Base-by-base conservation (phyloP, 2,329 filamentous ascomycete species). In the Neofusicoccum ribis region DNA sequence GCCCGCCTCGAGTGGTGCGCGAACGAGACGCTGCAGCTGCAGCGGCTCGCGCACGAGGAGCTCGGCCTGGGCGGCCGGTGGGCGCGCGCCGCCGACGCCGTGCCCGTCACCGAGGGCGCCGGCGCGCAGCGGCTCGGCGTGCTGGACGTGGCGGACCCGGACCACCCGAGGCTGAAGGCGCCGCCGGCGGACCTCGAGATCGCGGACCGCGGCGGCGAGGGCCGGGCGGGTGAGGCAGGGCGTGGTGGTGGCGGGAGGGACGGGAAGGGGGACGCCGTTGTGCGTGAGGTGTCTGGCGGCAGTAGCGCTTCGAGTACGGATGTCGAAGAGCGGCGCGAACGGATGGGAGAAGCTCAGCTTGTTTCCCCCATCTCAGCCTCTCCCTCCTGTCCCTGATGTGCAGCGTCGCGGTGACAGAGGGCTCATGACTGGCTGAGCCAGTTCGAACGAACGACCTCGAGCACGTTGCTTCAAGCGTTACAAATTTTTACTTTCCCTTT, bases 1-100 rank as follows among this genome's bases (percentile, higher is more conserved):
- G 63, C 67, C 46, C 44, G 62, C 5, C 56, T 68, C 12, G 67
- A 68, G 41, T 68, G 67, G 67, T 43, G 59, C 12, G 59, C 67
- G n/a, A 61, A 54, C 23, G 52, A 44, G 23, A 23, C 23, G 23
- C 23, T 23, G 23, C 23, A 23, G 23, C 23, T 23, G 23, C 23
- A 23, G 23, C 23, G 23, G 23, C 23, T 23, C 23, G 23, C 23
- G 23, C 23, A 23, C 23, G 23, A 23, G 17, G 56, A 39, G 36
- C 36, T 39, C 8, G 36, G 36, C 1, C 23, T 23, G 23, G 52
- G 31, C 23, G 69, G 67, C 5, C 41, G n/a, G 4, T 70, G 69
- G 69, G 66, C 61, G 1, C 51, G 51, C 2, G 44, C 63, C 3
- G 51, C 56, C 2, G 51, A 49, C 27, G 23, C 39, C 11, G 31